Conservation (phyloP, 768 basidiomycete species). For the Pisolithus tinctorius region DNA sequence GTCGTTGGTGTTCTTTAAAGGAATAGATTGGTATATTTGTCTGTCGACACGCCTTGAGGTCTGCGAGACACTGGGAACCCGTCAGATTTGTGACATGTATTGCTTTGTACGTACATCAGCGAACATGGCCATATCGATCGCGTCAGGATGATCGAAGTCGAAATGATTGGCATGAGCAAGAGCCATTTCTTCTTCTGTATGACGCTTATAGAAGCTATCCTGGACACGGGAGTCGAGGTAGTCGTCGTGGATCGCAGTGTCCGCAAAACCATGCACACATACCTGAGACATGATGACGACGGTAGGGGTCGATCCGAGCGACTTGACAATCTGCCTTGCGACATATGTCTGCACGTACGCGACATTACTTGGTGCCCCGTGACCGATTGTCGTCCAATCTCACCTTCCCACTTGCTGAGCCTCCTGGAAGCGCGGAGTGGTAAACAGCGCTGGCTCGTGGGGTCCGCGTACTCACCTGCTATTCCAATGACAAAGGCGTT, state of each 20-base stretch:
- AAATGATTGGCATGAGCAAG: conserved; percentile 77
- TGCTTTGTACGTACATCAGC: conserved; percentile 47
- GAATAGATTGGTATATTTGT: conserved; percentile 93
- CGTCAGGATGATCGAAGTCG: conserved; percentile 90
- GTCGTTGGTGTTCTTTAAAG: conserved; percentile 82
- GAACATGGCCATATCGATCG: conserved; percentile 87
- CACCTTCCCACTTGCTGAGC: conserved; percentile 86
- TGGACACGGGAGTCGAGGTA: conserved; percentile 22
- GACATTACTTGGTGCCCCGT: neutral
- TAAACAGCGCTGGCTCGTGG: neutral
- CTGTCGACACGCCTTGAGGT: conserved; percentile 78
- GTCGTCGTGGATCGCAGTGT: neutral
- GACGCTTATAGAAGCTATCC: conserved; percentile 92
- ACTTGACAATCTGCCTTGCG: conserved; percentile 71
- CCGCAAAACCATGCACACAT: conserved; percentile 3
- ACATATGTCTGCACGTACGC: conserved; percentile 62
- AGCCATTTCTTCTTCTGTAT: conserved; percentile 69
- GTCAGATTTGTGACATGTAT: neutral
- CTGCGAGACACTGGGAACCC: conserved; percentile 62
- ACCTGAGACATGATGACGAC: conserved; percentile 91
- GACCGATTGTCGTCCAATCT: conserved; percentile 6
- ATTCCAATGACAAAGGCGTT: conserved; percentile 83
- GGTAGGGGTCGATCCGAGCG: conserved; percentile 77
- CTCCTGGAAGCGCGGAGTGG: conserved; percentile 39
- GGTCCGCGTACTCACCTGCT: conserved; percentile 48